A percentile compares a stretch with the other conserved stretches of the same genome.
These are phyloP conservation scores for Boletus patriciae DNA, from an alignment of 768 basidiomycete species.

Conservation along the genomic window DNA sequence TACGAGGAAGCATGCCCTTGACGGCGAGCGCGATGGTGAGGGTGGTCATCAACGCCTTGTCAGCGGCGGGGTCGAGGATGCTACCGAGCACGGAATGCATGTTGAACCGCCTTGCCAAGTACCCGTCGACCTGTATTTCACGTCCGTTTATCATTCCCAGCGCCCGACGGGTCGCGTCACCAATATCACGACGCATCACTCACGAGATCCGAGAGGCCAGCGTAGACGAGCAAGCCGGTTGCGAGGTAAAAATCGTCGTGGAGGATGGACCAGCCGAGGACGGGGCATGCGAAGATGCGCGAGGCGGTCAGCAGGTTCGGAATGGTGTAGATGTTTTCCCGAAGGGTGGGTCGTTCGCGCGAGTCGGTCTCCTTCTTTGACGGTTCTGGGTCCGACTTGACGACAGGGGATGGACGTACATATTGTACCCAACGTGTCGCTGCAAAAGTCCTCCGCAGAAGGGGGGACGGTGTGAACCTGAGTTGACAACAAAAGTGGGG, in stretches of 20 bases:
- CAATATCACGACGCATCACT: constrained; percentile 28
- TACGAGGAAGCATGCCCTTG: constrained; percentile 82
- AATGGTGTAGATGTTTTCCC: constrained; percentile 91
- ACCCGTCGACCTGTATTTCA: constrained; percentile 78
- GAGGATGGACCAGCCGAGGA: constrained; percentile 88
- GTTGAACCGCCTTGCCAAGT: constrained; percentile 79
- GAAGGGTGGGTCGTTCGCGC: constrained; percentile 37
- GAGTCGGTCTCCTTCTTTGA: constrained; percentile 3
- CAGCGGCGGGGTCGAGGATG: constrained; percentile 95
- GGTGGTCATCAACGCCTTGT: constrained; percentile 95
- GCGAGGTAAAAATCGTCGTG: constrained; percentile 79
- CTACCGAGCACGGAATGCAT: constrained; percentile 93
- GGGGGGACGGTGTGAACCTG: not conserved
- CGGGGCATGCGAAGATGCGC: constrained; percentile 84
- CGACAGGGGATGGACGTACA: constrained; percentile 10
- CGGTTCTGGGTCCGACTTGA: constrained; percentile 1
- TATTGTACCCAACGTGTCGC: constrained; percentile 14
- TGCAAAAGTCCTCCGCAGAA: constrained; percentile 12
- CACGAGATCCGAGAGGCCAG: constrained; percentile 91
- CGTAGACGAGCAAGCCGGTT: constrained; percentile 81
- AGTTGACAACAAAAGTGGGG: not conserved
- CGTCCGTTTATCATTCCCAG: not conserved
- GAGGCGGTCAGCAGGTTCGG: constrained; percentile 90
- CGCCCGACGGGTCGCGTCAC: constrained; percentile 1
- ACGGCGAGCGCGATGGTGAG: constrained; percentile 82